Base-by-base conservation (phyloP, 2,329 filamentous ascomycete species). In the Fusarium verticillioides region DNA sequence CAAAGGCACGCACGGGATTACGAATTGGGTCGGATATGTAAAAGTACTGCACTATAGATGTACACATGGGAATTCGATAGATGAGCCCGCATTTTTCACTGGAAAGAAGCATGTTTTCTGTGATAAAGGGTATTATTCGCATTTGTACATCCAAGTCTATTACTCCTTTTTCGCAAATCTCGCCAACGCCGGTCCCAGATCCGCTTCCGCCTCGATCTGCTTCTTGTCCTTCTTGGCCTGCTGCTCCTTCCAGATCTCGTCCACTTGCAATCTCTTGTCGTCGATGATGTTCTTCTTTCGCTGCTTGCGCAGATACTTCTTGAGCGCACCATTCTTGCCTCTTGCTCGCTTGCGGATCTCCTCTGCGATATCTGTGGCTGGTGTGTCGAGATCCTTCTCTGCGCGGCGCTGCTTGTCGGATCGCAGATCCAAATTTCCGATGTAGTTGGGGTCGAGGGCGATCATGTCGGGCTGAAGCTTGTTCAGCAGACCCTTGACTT, bases 391-490 rank as follows among this genome's bases (percentile, higher is more conserved):
- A 79, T 97, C 93, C 79, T 89, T 91, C 78, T 97, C 94, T 32
- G 90, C 91, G 78, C 91, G 88, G 54, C 92, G 88, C 85, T 96
- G 92, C 84, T 93, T 88, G 69, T 95, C 91, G 40, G 92, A 94
- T 57, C 93, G 89, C 64, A 95, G 86, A 80, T 99, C 95, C 37
- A 99, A 87, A 75, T 91, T 94, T 62, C 96, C 96, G 77, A 99
- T 90, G 80, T 95, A 97, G 82, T 96, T 93, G 75, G 96, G 96
- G 80, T 99, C 92, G 28, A 99, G 86, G 4, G 94, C 94, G 72
- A 99, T 99, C 94, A 98, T 99, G 80, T 97, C 96, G 7, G 96
- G 96, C 78, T 95, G 91, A 53, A 99, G 87, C 85, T 99, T 99
- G 87, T 97, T 97, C 77, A 99, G 90, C 73, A 99, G 87, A 18